Evolutionary conservation across 441 rosid species (phyloP), one percentile per base, ranked within the genome.

Genomic region (Hypseocharis bilobata): DNA sequence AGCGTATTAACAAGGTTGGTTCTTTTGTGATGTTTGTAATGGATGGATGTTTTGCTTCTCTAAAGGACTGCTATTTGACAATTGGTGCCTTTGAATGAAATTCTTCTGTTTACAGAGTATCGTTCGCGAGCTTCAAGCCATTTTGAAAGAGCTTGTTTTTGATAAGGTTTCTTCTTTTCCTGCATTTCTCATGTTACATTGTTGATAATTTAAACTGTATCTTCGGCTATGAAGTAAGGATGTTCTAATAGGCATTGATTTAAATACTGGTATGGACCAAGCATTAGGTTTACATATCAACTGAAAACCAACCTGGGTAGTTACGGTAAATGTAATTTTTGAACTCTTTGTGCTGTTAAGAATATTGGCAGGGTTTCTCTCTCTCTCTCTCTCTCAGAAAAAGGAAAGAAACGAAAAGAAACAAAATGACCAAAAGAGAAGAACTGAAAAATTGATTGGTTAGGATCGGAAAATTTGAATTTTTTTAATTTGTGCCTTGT

Each of bases 1-100:
- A 86, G 79, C 93, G 88, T 45, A 64, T 88, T 38, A 80, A 85
- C 32, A 89, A 88, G 97, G 97, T 89, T 75, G 55, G 72, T 72
- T 57, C 49, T 60, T 36, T 55, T 55, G 20, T 63, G 55, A 66
- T 56, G 58, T 72, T 42, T 62, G 11, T 49, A 25, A 20, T 30
- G 64, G 29, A 42, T 30, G 34, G 13, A 27, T 29, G 11, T 8
- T 64, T 19, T 11, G 40, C 29, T 32, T 68, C 26, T 60, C 10
- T 38, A 20, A 6, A 57, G 56, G 30, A 25, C 11, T 38, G 22
- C 55, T 66, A 22, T 27, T 63, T 47, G 62, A 19, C 29, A 13
- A 34, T n/a, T 54, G 13, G 17, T 59, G 59, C 11, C 68, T 73
- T 67, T 80, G 38, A 68, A 72, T 55, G 26, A 22, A 38, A 8